Percentiles rank a stretch among this genome's conserved stretches.
Conservation (phyloP, 2,329 filamentous ascomycete genomes). For the Thelonectria rubi region DNA sequence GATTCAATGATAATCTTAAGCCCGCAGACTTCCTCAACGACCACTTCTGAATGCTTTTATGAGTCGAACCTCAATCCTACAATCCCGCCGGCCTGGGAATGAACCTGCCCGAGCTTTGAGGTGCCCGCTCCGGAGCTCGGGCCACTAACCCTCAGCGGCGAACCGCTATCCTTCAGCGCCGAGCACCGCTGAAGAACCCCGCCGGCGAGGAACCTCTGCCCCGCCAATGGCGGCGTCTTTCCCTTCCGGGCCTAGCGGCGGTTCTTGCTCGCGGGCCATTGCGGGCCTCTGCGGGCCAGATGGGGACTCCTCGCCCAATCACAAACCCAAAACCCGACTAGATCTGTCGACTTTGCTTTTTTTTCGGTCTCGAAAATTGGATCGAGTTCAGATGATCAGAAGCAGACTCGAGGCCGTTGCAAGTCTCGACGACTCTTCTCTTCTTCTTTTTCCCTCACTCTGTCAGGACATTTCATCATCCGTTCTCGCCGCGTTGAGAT, state of each 20-base stretch:
- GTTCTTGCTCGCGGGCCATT: slow-evolving; percentile 34
- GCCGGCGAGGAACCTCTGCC: slow-evolving; percentile 5
- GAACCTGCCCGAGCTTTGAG: too few species aligned
- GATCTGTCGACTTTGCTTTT: slow-evolving; percentile 29
- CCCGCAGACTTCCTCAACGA: too few species aligned
- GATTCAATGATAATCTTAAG: too few species aligned
- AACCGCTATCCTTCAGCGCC: not conserved
- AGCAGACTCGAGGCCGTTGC: slow-evolving; percentile 4
- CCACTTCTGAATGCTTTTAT: too few species aligned
- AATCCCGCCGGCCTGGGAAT: too few species aligned
- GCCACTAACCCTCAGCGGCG: not conserved
- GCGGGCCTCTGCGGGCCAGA: slow-evolving; percentile 29
- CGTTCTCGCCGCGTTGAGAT: too few species aligned
- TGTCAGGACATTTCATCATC: not conserved
- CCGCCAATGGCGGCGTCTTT: slow-evolving; percentile 3
- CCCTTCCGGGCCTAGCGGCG: slow-evolving; percentile 17
- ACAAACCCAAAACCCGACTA: slow-evolving; percentile 21
- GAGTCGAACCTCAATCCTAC: too few species aligned
- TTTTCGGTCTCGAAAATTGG: slow-evolving; percentile 31
- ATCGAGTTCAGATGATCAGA: slow-evolving; percentile 32
- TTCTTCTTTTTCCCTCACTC: slow-evolving; percentile 9
- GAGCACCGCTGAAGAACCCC: not conserved
- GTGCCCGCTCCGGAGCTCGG: too few species aligned
- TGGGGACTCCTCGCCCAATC: slow-evolving; percentile 20
- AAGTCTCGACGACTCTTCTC: too few species aligned